Conservation (phyloP, 2,329 filamentous ascomycete genomes). For the Coniella vitis region DNA sequence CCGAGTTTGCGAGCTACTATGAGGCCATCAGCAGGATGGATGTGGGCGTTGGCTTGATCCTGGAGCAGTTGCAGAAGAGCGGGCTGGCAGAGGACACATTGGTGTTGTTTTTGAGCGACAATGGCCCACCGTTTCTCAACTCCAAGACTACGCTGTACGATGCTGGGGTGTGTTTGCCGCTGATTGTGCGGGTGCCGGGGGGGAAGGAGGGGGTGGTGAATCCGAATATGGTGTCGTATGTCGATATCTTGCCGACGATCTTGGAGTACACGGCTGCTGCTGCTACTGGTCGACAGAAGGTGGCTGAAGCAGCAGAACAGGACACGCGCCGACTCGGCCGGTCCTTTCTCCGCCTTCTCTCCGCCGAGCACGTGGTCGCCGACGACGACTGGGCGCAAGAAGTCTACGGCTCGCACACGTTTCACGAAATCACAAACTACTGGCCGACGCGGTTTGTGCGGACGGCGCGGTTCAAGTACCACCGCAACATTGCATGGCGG, state of each 20-base stretch:
- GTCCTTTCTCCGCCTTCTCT: constrained; percentile 33
- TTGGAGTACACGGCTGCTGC: constrained; percentile 36
- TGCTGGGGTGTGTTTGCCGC: constrained; percentile 36
- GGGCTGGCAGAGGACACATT: constrained; percentile 32
- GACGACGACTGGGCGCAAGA: constrained; percentile 28
- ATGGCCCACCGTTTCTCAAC: constrained; percentile 43
- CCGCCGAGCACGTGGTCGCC: constrained; percentile 14
- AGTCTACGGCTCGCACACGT: constrained; percentile 45
- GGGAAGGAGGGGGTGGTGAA: constrained; percentile 26
- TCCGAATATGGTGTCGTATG: constrained; percentile 37
- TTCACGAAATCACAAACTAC: constrained; percentile 44
- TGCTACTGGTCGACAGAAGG: no score
- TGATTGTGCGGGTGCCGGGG: constrained; percentile 33
- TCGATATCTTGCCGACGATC: constrained; percentile 39
- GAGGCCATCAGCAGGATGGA: constrained; percentile 35
- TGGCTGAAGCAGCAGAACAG: no score
- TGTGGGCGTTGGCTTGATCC: constrained; percentile 33
- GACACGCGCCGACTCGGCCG: constrained; percentile 22
- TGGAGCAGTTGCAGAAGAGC: constrained; percentile 26
- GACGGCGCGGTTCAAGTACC: constrained; percentile 38
- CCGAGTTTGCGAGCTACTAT: constrained; percentile 37
- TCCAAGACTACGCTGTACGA: constrained; percentile 45
- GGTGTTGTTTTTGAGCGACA: constrained; percentile 41
- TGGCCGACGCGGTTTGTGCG: constrained; percentile 43
- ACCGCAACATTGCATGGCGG: constrained; percentile 41